These are phyloP conservation scores for Microcos paniculata DNA, from an alignment of 345 rosid genomes.

Conservation along the genomic window DNA sequence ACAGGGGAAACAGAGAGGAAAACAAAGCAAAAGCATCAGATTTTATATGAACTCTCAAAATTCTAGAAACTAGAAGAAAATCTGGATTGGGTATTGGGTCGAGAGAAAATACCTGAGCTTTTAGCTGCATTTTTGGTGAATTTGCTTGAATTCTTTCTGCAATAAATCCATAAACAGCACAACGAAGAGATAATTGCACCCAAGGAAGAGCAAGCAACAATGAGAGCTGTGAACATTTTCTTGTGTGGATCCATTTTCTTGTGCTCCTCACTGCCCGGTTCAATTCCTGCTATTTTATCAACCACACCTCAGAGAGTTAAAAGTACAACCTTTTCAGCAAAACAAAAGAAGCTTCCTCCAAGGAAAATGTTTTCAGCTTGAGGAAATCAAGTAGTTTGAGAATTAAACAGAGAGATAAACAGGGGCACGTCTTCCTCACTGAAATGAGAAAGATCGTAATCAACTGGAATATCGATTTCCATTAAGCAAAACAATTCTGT, in stretches of 20 bases:
- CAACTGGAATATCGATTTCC: background rate
- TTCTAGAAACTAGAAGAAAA: slow-evolving; percentile 11
- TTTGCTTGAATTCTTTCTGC: slow-evolving; percentile 42
- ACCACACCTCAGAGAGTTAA: slow-evolving; percentile 11
- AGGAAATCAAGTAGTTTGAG: slow-evolving; percentile 8
- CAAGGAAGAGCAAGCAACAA: slow-evolving; percentile 55
- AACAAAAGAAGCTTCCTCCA: slow-evolving; percentile 1
- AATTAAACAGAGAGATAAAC: background rate
- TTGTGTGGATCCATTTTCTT: slow-evolving; percentile 35
- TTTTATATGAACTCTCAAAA: background rate
- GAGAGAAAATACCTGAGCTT: slow-evolving; percentile 46
- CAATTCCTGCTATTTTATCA: slow-evolving; percentile 40
- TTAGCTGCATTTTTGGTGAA: slow-evolving; percentile 34
- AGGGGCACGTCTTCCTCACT: slow-evolving; percentile 11
- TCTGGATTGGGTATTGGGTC: background rate
- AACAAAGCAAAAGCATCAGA: slow-evolving; percentile 12
- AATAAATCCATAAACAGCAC: slow-evolving; percentile 52
- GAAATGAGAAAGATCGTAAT: background rate
- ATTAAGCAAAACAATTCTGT: background rate
- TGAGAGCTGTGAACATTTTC: slow-evolving; percentile 48
- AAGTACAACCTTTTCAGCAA: background rate
- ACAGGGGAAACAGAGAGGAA: slow-evolving; percentile 16
- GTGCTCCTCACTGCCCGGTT: slow-evolving; percentile 37
- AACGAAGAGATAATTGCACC: slow-evolving; percentile 40
- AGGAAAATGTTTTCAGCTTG: background rate